Percentiles rank a stretch among this genome's conserved stretches.
Evolutionary conservation across 768 basidiomycete species (phyloP).

Genomic region (Phanerodontia chrysosporium): DNA sequence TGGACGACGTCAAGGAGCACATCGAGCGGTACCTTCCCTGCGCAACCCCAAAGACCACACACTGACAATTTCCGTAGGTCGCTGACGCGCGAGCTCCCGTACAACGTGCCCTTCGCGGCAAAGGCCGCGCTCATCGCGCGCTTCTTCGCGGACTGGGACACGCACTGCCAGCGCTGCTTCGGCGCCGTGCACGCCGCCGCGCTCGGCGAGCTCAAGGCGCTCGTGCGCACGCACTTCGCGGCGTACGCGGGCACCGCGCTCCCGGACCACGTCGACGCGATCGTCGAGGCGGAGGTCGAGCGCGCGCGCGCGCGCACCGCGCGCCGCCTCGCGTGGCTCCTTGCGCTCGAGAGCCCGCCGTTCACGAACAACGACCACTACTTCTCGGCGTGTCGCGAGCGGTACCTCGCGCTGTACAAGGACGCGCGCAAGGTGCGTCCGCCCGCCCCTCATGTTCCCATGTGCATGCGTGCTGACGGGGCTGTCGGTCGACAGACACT

Average conservation of each 20-base stretch:
- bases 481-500: not conserved
- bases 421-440: conserved; percentile 6
- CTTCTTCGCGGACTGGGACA: conserved; percentile 41
- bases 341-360: conserved; percentile 41
- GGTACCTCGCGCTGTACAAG: conserved; percentile 16
- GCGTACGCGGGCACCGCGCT: conserved; percentile 47
- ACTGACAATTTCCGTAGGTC: conserved; percentile 36
- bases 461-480: not conserved
- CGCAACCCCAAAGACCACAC: not conserved
- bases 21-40: conserved; percentile 37
- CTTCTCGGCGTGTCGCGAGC: conserved; percentile 32
- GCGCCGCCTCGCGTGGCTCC: conserved; percentile 32
- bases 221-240: conserved; percentile 46
- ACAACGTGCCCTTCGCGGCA: conserved; percentile 56
- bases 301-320: conserved; percentile 31
- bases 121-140: conserved; percentile 42
- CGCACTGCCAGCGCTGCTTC: conserved; percentile 42
- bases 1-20: conserved; percentile 43
- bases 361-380: conserved; percentile 48
- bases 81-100: conserved; percentile 63
- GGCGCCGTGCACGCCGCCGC: conserved; percentile 33
- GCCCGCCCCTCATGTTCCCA: not conserved
- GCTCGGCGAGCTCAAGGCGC: conserved; percentile 31
- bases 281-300: conserved; percentile 47
- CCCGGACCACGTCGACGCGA: conserved; percentile 40